Conservation (phyloP, 1,139 yeast species). For the Hyphopichia burtonii region DNA sequence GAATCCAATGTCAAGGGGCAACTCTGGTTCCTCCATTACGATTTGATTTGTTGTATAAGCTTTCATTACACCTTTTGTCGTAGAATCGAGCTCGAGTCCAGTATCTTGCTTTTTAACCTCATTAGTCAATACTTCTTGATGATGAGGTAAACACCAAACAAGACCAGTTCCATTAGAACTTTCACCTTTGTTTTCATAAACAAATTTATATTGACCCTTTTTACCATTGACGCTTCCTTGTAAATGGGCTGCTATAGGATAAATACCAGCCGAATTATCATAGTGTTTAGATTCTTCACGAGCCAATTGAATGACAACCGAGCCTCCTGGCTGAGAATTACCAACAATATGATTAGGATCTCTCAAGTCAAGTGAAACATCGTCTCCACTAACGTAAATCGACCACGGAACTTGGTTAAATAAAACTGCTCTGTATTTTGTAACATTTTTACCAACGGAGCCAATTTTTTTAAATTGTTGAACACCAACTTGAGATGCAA, state of each 20-base stretch:
- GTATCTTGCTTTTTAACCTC: conserved; percentile 21
- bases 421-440: conserved; percentile 32
- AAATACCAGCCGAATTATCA: conserved; percentile 52
- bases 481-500: conserved; percentile 66
- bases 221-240: conserved; percentile 25
- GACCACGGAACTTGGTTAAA: conserved; percentile 46
- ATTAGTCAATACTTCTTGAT: conserved; percentile 44
- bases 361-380: conserved; percentile 36
- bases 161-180: conserved; percentile 31
- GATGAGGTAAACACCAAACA: conserved; percentile 69
- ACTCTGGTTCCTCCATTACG: conserved; percentile 43
- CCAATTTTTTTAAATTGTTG: conserved; percentile 35
- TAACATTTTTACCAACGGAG: conserved; percentile 12
- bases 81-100: conserved; percentile 53
- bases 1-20: conserved; percentile 52
- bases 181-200: conserved; percentile 27
- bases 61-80: conserved; percentile 66
- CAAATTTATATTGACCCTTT: conserved; percentile 28
- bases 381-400: conserved; percentile 36
- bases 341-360: conserved; percentile 58
- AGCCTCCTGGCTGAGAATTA: conserved; percentile 25
- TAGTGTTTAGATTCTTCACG: conserved; percentile 43
- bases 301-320: conserved; percentile 43
- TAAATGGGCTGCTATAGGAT: conserved; percentile 22
- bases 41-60: conserved; percentile 54